phyloP scores from a whole-genome alignment of 2,329 filamentous ascomycete species.

The Ceratocystis ficicola region DNA sequence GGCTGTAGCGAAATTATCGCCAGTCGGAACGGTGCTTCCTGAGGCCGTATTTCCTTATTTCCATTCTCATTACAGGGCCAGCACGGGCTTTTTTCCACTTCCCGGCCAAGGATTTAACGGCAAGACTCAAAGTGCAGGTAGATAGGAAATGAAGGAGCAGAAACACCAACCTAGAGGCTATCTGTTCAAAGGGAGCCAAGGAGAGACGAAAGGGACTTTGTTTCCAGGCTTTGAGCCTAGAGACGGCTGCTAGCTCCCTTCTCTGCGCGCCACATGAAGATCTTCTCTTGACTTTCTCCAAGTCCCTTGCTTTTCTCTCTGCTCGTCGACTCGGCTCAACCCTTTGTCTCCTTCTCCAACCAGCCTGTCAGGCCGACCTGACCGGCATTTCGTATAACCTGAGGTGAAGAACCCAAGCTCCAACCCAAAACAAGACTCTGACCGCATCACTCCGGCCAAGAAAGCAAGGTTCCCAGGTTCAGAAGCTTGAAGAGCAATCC shows the following conservation, averaged over 20 bases:
- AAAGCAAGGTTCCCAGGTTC: too few relatives aligned
- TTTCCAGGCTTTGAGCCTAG: too few relatives aligned
- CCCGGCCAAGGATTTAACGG: too few relatives aligned
- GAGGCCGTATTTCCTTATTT: too few relatives aligned
- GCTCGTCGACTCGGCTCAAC: neutral
- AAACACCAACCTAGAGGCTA: neutral
- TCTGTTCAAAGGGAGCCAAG: neutral
- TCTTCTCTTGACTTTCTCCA: neutral
- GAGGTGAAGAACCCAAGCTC: too few relatives aligned
- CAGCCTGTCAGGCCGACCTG: neutral
- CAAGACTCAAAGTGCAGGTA: neutral
- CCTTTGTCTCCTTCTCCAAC: neutral
- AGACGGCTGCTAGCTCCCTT: neutral
- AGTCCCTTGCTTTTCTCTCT: neutral
- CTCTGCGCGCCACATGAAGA: neutral
- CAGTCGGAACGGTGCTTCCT: neutral
- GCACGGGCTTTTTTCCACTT: neutral
- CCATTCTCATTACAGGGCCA: neutral
- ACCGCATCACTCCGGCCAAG: too few relatives aligned
- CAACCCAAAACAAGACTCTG: too few relatives aligned
- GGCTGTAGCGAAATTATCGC: constrained; percentile 3
- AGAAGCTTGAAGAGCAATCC: too few relatives aligned
- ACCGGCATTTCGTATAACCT: too few relatives aligned
- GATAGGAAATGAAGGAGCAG: neutral
- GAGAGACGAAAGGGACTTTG: too few relatives aligned